Conservation (phyloP, 1,139 yeast genomes). For the Blastobotrys indianensis region DNA sequence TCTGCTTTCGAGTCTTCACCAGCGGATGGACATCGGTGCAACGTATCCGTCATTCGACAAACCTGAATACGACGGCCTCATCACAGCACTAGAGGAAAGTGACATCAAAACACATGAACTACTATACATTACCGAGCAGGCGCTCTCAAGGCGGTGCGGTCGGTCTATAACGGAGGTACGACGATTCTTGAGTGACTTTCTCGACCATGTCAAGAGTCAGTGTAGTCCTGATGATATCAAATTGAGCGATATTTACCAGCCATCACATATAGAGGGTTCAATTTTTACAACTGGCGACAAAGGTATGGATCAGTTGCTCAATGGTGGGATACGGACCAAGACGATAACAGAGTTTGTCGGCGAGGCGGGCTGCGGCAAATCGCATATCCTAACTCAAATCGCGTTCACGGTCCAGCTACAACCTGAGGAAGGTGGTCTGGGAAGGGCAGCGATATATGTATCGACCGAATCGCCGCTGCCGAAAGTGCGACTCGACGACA, state of each 20-base stretch:
- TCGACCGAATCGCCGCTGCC: constrained; percentile 66
- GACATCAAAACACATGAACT: constrained; percentile 40
- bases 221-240: constrained; percentile 5
- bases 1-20: not conserved
- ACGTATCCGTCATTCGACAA: constrained; percentile 16
- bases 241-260: too few relatives aligned
- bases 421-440: constrained; percentile 42
- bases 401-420: constrained; percentile 53
- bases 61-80: constrained; percentile 27
- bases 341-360: constrained; percentile 77
- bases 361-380: constrained; percentile 78
- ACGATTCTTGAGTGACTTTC: constrained; percentile 32
- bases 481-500: constrained; percentile 20
- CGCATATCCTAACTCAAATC: constrained; percentile 66
- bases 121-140: constrained; percentile 35
- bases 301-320: constrained; percentile 48
- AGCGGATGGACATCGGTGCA: constrained; percentile 17
- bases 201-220: not conserved
- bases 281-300: constrained; percentile 56
- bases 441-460: constrained; percentile 50
- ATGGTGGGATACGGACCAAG: constrained; percentile 67
- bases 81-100: constrained; percentile 23
- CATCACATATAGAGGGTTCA: constrained; percentile 3
- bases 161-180: constrained; percentile 46
- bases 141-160: constrained; percentile 42